Base-by-base conservation (phyloP, 768 basidiomycete genomes). In the Boletellus ananas region DNA sequence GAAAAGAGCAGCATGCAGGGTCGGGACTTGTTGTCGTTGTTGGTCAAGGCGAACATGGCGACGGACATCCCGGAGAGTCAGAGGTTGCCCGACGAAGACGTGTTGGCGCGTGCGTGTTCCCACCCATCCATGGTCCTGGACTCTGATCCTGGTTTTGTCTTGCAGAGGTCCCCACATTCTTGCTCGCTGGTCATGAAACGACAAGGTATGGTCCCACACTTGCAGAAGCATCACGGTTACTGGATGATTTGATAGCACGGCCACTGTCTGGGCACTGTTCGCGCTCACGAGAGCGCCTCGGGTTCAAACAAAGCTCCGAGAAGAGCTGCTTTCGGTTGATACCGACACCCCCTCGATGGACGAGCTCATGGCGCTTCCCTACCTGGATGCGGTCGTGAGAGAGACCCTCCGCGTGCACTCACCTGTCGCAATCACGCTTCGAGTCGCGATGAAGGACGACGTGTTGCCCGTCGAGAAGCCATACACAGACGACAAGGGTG, bases 261-360 rank as follows among this genome's bases (percentile, higher is more conserved):
- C 42, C 6, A 43, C 42, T 17, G 31, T 29, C 14, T 43, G 42
- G 42, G 42, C 42, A 11, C 29, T 43, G 3, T 43, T 33, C 14
- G 42, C 42, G 2, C 17, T 43, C 29, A 8, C 29, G 6, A 17
- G 33, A 20, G 42, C 42, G 18, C 42, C 42, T 12, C 11, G 29
- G 4, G 29, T 33, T 33, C 42, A 43, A 27, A 16, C 17, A 11
- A 43, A 43, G 20, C 42, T 43, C 18, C 29, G 42, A n/a, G 42
- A 43, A 7, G 42, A 43, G 18, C 20, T 84, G 0, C 62, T 78
- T 17, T 59, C 68, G 0, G 67, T 84, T 11, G 58, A 71, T 4
- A 80, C 79, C 0, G 79, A 85, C 16, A 77, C 67, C 0, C 85
- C 85, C 1, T 75, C 76, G 1, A 87, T 87, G 81, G 87, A 90